Evolutionary conservation across 1,284 basidiomycete genomes (phyloP), one percentile per base, ranked within the genome.

Genomic region (Cryptococcus sp.): DNA sequence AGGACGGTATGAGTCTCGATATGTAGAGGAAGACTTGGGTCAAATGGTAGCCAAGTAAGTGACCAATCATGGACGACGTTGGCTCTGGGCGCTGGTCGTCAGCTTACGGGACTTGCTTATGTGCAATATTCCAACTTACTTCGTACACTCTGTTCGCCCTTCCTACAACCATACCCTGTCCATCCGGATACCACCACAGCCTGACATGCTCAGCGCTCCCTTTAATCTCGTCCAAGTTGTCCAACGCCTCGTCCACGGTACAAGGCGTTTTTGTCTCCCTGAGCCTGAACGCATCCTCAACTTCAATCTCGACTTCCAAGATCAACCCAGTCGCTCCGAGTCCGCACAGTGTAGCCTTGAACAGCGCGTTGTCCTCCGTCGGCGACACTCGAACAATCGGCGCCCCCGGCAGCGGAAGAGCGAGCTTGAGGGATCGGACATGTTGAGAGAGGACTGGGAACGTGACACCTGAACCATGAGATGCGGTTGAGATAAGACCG

Each of bases 111-210:
- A 36, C 21, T 45, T 22, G 22, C 11, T 16, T 40, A 34, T 19
- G 16, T 3, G 54, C 53, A 51, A 48, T 46, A 46, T 42, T 64
- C 44, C 22, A n/a, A 69, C 82, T 64, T 70, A 91, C 89, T 78
- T 90, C 85, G 48, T 76, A 74, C 1, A 90, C 88, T 48, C 91
- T 80, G 71, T 90, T 82, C 39, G 86, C 81, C 56, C 83, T 79
- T 62, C 85, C 86, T 50, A 90, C 81, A 39, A 90, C 84, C 52
- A 92, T 79, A 34, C 78, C 78, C 55, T 85, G 83, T 18, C 85
- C 82, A 53, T 88, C 85, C 1, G 93, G 91, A 76, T 87, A 96
- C 92, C 93, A 98, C 88, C 90, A 93, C 25, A 92, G 80, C n/a
- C 91, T 81, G 22, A 90, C 88, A 71, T 97, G 91, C 74, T 98